Evolutionary conservation across 2,329 filamentous ascomycete genomes (phyloP), one percentile per base, ranked within the genome.

Genomic region (Talaromyces sp.): DNA sequence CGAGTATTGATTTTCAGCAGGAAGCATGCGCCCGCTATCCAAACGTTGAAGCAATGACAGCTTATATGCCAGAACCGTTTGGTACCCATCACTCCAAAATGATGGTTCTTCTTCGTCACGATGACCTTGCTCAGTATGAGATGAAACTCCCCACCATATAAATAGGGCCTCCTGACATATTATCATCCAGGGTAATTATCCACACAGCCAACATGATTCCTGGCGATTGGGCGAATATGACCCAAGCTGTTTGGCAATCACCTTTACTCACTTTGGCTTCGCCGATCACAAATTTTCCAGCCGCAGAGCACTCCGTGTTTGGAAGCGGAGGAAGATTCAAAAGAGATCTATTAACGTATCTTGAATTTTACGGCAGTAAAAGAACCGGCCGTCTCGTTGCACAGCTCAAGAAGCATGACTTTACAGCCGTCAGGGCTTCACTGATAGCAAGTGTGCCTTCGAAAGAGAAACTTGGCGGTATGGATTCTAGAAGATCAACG

Each of bases 121-220:
- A 96, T 69, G 85, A 88, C 63, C 84, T 81, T 0, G 89, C 88
- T 0, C 89, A 95, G 74, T 79, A 69, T 61, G 76, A 62, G 14
- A 19, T 17, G 5, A 12, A 12, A 38, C 8, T 21, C 17, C 3
- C n/a, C 27, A 29, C 26, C 3, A 14, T 3, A 1, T 31, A 4
- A 21, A 9, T 3, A 27, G 35, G 27, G n/a, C n/a, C 21, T 3
- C n/a, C 55, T 64, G 27, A 64, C 50, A 17, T 52, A 21, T 27
- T 7, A 6, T 26, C 3, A 6, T 26, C 5, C 24, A 79, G 77
- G 53, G 78, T 96, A 6, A 75, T 95, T 59, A 92, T 96, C 31
- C 90, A 95, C 67, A 96, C 92, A 0, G 91, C 92, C 19, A 96
- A 96, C 67, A 91, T 96, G 88, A 93, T 96, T n/a, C 70, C 81